A percentile compares a stretch with the other conserved stretches of the same genome.
Evolutionary conservation across 2,329 filamentous ascomycete genomes (phyloP).

Genomic region (Aphanoascus verrucosus): DNA sequence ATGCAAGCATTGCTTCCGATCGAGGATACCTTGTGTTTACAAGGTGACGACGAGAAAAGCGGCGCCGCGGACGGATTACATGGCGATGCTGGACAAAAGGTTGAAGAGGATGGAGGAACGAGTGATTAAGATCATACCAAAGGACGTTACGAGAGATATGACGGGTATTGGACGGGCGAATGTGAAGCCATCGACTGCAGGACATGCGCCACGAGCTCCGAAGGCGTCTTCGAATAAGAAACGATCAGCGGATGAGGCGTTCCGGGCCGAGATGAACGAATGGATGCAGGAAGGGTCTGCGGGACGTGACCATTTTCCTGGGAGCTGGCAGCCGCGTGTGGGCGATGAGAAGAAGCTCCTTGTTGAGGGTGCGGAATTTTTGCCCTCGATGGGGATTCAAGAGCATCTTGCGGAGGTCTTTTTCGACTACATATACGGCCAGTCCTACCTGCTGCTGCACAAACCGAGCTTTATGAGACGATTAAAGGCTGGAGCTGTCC

Average conservation of each 20-base stretch:
- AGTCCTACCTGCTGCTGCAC: constrained; percentile 87
- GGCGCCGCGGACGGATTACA: constrained; percentile 90
- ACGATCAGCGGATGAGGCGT: constrained; percentile 74
- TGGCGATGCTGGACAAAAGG: constrained; percentile 96
- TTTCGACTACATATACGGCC: constrained; percentile 91
- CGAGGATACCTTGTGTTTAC: constrained; percentile 91
- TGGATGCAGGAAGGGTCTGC: constrained; percentile 55
- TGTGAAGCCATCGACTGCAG: constrained; percentile 66
- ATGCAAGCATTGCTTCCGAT: constrained; percentile 90
- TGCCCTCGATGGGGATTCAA: constrained; percentile 79
- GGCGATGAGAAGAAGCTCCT: constrained; percentile 66
- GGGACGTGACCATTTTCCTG: constrained; percentile 40
- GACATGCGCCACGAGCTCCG: constrained; percentile 45
- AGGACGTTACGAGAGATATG: constrained; percentile 62
- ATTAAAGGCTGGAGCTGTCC: constrained; percentile 60
- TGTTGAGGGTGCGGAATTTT: constrained; percentile 67
- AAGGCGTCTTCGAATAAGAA: constrained; percentile 53
- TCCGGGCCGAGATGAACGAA: constrained; percentile 66
- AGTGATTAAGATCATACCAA: constrained; percentile 90
- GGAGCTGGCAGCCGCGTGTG: constrained; percentile 50
- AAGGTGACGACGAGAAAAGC: constrained; percentile 93
- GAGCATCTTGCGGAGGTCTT: constrained; percentile 90
- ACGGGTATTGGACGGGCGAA: constrained; percentile 63
- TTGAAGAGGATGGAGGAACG: constrained; percentile 95
- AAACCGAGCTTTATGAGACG: constrained; percentile 96